Base-by-base conservation (phyloP, 768 basidiomycete species). In the Phylloporus sp. region DNA sequence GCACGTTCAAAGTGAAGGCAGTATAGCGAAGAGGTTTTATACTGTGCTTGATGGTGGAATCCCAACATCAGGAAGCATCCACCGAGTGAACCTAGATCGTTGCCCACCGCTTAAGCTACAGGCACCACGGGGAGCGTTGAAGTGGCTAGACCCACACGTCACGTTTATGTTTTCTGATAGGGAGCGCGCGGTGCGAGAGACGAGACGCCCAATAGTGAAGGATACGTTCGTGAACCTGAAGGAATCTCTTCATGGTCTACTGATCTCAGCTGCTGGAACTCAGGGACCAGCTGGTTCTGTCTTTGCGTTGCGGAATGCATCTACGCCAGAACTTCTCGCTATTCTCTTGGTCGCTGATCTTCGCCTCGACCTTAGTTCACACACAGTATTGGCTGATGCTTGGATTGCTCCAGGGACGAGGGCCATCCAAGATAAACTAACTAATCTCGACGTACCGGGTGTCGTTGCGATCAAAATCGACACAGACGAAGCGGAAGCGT, bases 341-440 rank as follows among this genome's bases (percentile, higher is more conserved):
- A 22, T 81, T 23, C 61, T 85, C 38, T 74, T 83, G 55, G 57
- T 84, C 50, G 70, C 72, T 31, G 61, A 65, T 24, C 60, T 84
- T 38, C 71, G 76, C 5, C 67, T 78, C 28, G 82, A 84, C 55
- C 49, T 78, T 9, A 61, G 70, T 2, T 73, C 76, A 1, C 75
- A 79, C 55, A 80, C 81, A 1, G 44, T 83, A 3, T 62, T 84
- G n/a, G 72, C 70, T 18, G 79, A 83, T 52, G 74, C 72, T 4
- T 81, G 70, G 59, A 69, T 79, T 7, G 62, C 78, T 4, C 76
- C 79, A 1, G 63, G 75, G 23, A 68, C 46, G 40, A 41, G 4
- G 29, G 40, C 35, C 3, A 27, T 60, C 26, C 50, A 36, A 34
- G 34, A 55, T 2, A 47, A 43, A 18, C 32, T 60, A 13, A 6